Percentiles rank a stretch among this genome's conserved stretches.
Conservation (phyloP, 331 rosid genomes). For the Spiraea crenata region DNA sequence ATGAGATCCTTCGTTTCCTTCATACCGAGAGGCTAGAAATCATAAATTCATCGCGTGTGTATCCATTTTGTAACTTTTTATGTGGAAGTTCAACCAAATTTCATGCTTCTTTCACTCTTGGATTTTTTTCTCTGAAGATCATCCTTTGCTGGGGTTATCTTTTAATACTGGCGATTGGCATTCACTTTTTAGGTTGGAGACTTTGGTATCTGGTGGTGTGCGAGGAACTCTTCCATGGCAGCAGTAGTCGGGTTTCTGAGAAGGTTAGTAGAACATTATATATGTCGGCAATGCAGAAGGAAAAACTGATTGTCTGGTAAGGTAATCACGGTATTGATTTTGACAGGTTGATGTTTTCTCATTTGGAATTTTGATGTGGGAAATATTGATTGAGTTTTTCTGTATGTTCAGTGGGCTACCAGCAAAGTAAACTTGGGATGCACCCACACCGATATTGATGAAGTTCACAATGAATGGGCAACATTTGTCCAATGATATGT, state of each 20-base stretch:
- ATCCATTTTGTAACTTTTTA: neutral
- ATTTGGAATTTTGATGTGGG: constrained; percentile 82
- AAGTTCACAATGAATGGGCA: too few relatives aligned
- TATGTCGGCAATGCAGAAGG: constrained; percentile 1
- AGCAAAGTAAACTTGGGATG: too few relatives aligned
- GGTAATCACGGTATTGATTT: constrained; percentile 34
- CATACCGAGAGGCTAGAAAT: neutral
- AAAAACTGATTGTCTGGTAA: constrained; percentile 5
- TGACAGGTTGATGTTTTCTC: constrained; percentile 78
- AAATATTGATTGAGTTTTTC: constrained; percentile 18
- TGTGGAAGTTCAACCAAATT: constrained; percentile 10
- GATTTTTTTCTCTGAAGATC: neutral
- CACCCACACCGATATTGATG: too few relatives aligned
- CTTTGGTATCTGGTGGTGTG: constrained; percentile 74
- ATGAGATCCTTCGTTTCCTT: neutral
- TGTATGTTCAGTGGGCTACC: too few relatives aligned
- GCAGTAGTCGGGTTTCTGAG: constrained; percentile 63
- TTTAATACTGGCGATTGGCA: constrained; percentile 2
- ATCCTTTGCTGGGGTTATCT: neutral
- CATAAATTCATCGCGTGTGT: neutral
- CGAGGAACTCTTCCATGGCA: constrained; percentile 77
- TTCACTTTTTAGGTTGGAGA: constrained; percentile 53
- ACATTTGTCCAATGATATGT: too few relatives aligned
- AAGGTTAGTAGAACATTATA: constrained; percentile 41
- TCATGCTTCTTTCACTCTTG: neutral